Base-by-base conservation (phyloP, 2,329 filamentous ascomycete species). In the Magnaporthales sp. region DNA sequence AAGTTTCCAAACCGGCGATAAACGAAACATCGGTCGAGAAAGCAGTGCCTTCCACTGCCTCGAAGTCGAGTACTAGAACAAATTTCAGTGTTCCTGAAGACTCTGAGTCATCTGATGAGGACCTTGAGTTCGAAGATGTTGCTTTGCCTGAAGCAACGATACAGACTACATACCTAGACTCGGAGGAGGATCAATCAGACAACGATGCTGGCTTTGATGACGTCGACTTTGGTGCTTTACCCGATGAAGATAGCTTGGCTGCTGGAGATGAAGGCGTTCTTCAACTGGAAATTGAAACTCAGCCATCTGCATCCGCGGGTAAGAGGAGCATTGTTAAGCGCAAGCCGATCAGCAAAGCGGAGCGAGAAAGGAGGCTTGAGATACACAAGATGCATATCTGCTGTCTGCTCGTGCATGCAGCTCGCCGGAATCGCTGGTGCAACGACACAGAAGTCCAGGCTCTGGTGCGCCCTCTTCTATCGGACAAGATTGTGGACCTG, bases 331-430 rank as follows among this genome's bases (percentile, higher is more conserved):
- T 69, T 0, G 79, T 82, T 27, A 78, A 82, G 62, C 80, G 82
- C 64, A 87, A 83, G 71, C 80, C 83, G 2, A 77, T 87, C 3
- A 84, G 76, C 27, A 84, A 80, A 69, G 81, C 81, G 24, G 86
- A 89, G 70, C 84, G 80, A 68, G 77, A 78, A 60, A 78, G 75
- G 15, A 86, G 93, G 24, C 75, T 95, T 31, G 85, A 92, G 65
- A 83, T 93, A n/a, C 95, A 99, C 76, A 96, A 94, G 76, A 81
- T 88, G 68, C 93, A 99, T 77, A 70, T 98, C 0, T 79, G 97
- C 15, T 96, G 92, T 74, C 82, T 99, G 1, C 77, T 99, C 19
- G 86, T 88, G 10, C 92, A 98, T 76, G 84, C 89, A 19, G 85
- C 91, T 70, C 81, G 87, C 67, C 87, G 93, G 66, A 99, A 98